Evolutionary conservation across 169 alveolate genomes (phyloP).

Genomic region (Cyclospora cayetanensis): DNA sequence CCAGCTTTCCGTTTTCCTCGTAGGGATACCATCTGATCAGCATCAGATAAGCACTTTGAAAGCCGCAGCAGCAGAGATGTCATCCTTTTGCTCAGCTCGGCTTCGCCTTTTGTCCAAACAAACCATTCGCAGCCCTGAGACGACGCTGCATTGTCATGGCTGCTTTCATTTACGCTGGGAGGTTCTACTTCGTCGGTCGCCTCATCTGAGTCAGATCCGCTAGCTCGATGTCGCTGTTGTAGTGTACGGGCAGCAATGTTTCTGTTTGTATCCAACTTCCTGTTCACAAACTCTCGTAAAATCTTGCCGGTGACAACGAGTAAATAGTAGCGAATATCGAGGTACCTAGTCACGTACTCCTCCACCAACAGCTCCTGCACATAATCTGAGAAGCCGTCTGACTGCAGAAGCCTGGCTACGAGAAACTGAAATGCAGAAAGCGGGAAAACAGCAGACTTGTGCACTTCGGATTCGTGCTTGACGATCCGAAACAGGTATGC

Average conservation of each 20-base stretch:
- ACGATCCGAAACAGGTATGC: neutral
- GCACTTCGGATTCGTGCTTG: neutral
- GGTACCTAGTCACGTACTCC: neutral
- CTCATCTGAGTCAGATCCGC: too few relatives aligned
- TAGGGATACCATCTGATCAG: neutral
- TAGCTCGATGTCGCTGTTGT: too few relatives aligned
- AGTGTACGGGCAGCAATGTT: too few relatives aligned
- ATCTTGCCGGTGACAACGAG: slow-evolving; percentile 47
- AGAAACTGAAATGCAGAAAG: slow-evolving; percentile 37
- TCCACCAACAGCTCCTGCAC: neutral
- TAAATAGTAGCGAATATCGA: slow-evolving; percentile 62
- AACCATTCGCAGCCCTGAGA: neutral
- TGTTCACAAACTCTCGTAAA: neutral
- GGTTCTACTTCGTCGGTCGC: too few relatives aligned
- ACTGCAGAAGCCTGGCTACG: neutral
- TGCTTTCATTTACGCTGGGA: too few relatives aligned
- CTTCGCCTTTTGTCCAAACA: neutral
- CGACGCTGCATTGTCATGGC: too few relatives aligned
- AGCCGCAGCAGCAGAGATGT: slow-evolving; percentile 17
- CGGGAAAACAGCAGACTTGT: slow-evolving; percentile 31
- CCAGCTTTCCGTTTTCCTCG: neutral
- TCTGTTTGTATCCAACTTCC: neutral
- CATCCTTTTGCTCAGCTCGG: slow-evolving; percentile 1
- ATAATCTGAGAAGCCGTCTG: neutral
- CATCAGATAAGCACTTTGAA: neutral